Base-by-base conservation (phyloP, 306 rosid species). In the Medicago truncatula region DNA sequence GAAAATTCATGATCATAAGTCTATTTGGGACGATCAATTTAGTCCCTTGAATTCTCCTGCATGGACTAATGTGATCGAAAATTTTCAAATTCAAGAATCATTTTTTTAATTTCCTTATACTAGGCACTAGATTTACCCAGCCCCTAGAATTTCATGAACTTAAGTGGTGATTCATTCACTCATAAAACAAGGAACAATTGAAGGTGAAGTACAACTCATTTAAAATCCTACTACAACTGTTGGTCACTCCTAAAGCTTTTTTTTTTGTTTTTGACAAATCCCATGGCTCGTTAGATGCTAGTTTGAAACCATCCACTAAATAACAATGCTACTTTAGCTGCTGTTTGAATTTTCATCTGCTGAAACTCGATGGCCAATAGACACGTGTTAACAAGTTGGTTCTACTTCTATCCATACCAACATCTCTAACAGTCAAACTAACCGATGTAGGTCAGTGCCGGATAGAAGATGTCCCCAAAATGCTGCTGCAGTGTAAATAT, bases 281-380 rank as follows among this genome's bases (percentile, higher is more conserved):
- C 17, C 0, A 15, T n/a, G 18, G 28, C 14, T 49, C 4, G 54
- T 54, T 18, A 18, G 60, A 54, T 18, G 60, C 31, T 54, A 54
- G 60, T 54, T 54, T 18, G 25, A 18, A 54, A 18, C 60, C 23
- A 18, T 8, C 60, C 60, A 18, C 60, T 18, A 18, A 2, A 54
- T 54, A 54, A 54, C 60, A 54, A 17, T 17, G 14, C 6, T 13
- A 54, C 2, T 18, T 54, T 46, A 52, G 43, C 46, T n/a, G 10
- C 17, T 47, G 39, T 70, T 49, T 7, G 53, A 12, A 59, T 46
- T 58, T 69, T 59, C 71, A 34, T 71, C 44, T 52, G 72, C 52
- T 25, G 41, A 77, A 44, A 54, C 60, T 54, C 11, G 6, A 54
- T 8, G 14, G 14, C 14, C 31, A 18, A 17, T 54, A 54, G 28